Base-by-base conservation (phyloP, 2,329 filamentous ascomycete species). In the Penicillium sp. region DNA sequence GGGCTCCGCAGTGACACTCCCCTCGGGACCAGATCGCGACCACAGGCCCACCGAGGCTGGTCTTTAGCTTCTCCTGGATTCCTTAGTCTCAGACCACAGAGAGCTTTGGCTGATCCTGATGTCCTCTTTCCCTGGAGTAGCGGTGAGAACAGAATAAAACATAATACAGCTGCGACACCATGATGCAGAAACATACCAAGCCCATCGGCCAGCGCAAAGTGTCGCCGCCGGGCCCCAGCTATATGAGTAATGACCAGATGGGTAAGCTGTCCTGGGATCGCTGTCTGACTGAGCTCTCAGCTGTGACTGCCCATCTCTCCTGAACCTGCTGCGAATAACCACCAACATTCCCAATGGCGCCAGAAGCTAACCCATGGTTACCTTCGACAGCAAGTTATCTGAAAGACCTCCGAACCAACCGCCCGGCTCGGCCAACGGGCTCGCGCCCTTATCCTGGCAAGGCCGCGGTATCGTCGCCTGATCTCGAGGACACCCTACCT, bases 401-500 rank as follows among this genome's bases (percentile, higher is more conserved):
- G 49, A 81, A 83, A 63, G 84, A 86, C 61, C 81, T 88, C 28
- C 83, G 86, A 65, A 80, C 78, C 58, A 85, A 84, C 69, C 82
- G 83, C 57, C 81, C 82, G 55, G 74, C 81, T 6, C 81, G 86
- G 62, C 86, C 86, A 5, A 84, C 79, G 53, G 86, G 86, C 59
- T 86, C 86, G 48, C 78, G 86, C 57, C 86, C 86, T 45, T 78
- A 83, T 48, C 86, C 86, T 11, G 76, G 80, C 22, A 82, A 81
- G 63, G 75, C 80, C 65, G 67, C 73, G 7, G 57, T 67, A 8
- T 71, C 73, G 5, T 63, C 67, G 3, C 57, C 66, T 28, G 63
- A 67, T 54, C 38, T 65, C 14, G 63, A 67, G 35, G 72, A 70
- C 6, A 69, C 71, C 45, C 67, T 73, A 20, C 78, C 75, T 51